Evolutionary conservation across 2,329 filamentous ascomycete species (phyloP).

Genomic region (Curvularia verruculosa): DNA sequence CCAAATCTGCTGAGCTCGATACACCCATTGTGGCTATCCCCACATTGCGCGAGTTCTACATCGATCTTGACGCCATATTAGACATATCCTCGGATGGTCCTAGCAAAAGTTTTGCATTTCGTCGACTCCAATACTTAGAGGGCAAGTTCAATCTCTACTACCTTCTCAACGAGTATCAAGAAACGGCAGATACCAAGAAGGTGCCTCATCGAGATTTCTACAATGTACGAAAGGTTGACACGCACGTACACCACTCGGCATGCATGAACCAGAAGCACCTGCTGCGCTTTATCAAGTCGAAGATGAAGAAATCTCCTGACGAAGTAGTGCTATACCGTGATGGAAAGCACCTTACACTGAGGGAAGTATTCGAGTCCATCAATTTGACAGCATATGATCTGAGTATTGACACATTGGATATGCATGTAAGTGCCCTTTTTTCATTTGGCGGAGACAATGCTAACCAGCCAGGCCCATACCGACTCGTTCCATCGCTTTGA

Average conservation of each 20-base stretch:
- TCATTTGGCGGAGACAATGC: not conserved
- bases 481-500: slow-evolving; percentile 99
- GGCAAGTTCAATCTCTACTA: slow-evolving; percentile 96
- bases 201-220: slow-evolving; percentile 99
- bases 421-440: slow-evolving; percentile 73
- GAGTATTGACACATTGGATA: slow-evolving; percentile 97
- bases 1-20: slow-evolving; percentile 65
- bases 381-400: slow-evolving; percentile 96
- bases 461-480: slow-evolving; percentile 74
- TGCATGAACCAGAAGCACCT: slow-evolving; percentile 99
- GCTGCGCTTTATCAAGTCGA: slow-evolving; percentile 97
- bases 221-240: slow-evolving; percentile 98
- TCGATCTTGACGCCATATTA: slow-evolving; percentile 86
- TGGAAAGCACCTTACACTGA: slow-evolving; percentile 86
- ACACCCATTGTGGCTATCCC: slow-evolving; percentile 82
- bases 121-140: slow-evolving; percentile 91
- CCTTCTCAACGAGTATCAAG: slow-evolving; percentile 94
- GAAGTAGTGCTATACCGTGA: slow-evolving; percentile 93
- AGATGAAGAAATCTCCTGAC: slow-evolving; percentile 98
- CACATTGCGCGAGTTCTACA: slow-evolving; percentile 92
- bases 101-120: slow-evolving; percentile 95
- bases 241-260: slow-evolving; percentile 97
- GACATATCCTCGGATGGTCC: slow-evolving; percentile 93
- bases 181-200: slow-evolving; percentile 96
- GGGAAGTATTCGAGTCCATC: slow-evolving; percentile 96